Evolutionary conservation across 768 basidiomycete species (phyloP), one percentile per base, ranked within the genome.

Genomic region (Tubosaeta sp.): DNA sequence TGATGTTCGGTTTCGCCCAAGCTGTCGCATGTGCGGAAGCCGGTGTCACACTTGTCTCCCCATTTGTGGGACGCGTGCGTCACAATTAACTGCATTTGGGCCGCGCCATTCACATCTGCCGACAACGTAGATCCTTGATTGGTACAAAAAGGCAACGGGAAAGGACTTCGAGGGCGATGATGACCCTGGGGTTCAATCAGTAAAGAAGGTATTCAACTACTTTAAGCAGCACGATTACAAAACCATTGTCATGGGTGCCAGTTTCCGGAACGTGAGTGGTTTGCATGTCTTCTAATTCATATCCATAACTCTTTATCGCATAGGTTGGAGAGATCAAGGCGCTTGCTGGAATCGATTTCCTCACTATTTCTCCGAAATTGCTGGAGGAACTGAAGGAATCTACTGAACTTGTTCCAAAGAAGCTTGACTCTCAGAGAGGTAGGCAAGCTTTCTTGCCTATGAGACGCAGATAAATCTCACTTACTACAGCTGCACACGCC

Each of bases 181-280:
- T 42, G 95, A 98, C 77, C 95, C 95, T 11, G 95, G 97, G 77
- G 97, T 99, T 62, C 72, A 84, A 71, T 94, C 91, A 38, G 97
- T 99, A 56, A 87, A 90, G 78, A 88, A 81, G 74, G 98, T 99
- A 78, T 99, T 87, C 85, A 91, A 95, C 80, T 98, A 94, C 74
- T 99, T 98, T 84, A 98, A 97, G 82, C 94, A 97, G 70, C 83
- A 98, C 75, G 81, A 82, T 54, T 98, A 99, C 83, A 91, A 94
- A 65, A 99, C 97, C 63, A 97, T 99, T 73, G 95, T 98, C 71
- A 97, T 98, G 97, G 97, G 95, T 68, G 97, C 97, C 54, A 95
- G 93, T 31, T 97, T 99, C 94, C 90, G 97, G 69, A 98, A 97
- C 79, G 86, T 94, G 61, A 52, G 88, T n/a, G n/a, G n/a, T n/a